Base-by-base conservation (phyloP, 108 stramenopile species). In the Poteriospumella lacustris region DNA sequence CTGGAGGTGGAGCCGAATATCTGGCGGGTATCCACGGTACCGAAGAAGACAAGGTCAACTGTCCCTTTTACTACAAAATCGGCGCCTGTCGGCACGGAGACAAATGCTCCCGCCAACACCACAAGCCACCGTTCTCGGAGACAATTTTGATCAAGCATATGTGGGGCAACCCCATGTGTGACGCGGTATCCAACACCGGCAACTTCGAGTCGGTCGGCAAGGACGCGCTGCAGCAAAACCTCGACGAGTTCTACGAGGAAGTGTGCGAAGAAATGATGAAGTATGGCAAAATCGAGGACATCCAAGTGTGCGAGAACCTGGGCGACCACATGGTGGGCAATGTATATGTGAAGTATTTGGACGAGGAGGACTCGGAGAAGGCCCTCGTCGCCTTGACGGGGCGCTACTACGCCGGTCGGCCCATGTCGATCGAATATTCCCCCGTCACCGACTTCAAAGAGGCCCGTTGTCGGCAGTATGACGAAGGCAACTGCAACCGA, bases 61-160 rank as follows among this genome's bases (percentile, higher is more conserved):
- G 98, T 85, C 96, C 98, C 62, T 99, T 97, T 84, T 99, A 95
- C 85, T 93, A 92, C 87, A 99, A 99, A 86, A 96, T 99, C 58
- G 98, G 96, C 31, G 93, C 93, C 26, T 97, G 96, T 80, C 90
- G 96, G 1, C 94, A 97, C 83, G 92, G 92, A 47, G 96, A 95
- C 79, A 85, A 94, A 34, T 97, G 94, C 85, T 89, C 90, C 44
- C 93, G 98, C 42, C 82, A 91, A 76, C 98, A 99, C 76, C 93
- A 96, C 86, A 89, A 89, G 64, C 96, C 96, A 0, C 93, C 94
- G 5, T 96, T 99, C 83, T 88, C 87, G 34, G 94, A 91, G 64
- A 97, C 96, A 2, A 84, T 99, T 5, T 79, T 99, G n/a, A 78
- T 99, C 80, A 92, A 92, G 85, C 95, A 97, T 78, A 81, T 96